phyloP scores from a whole-genome alignment of 768 basidiomycete species.

The Terana coerulea region DNA sequence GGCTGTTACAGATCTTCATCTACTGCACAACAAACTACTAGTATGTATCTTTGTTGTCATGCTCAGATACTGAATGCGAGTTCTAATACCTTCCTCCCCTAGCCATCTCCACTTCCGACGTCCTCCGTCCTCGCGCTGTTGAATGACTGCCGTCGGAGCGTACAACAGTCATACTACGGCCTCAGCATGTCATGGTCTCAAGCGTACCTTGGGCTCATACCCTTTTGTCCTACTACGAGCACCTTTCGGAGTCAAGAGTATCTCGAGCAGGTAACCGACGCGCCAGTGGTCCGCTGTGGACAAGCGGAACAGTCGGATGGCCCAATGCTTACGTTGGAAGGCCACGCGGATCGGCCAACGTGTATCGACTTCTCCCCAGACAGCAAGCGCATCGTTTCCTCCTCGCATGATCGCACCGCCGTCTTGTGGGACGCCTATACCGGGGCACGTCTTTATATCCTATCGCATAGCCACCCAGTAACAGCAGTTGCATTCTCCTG shows the following conservation, averaged over 20 bases:
- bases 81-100: background rate
- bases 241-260: background rate
- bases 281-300: background rate
- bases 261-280: background rate
- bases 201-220: slow-evolving; percentile 9
- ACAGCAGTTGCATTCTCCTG: slow-evolving; percentile 16
- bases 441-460: slow-evolving; percentile 3
- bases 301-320: background rate
- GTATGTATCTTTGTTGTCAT: background rate
- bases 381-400: background rate
- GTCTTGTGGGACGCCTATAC: slow-evolving; percentile 16
- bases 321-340: background rate
- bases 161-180: slow-evolving; percentile 9
- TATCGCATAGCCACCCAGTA: slow-evolving; percentile 7
- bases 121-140: background rate
- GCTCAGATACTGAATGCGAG: too few species aligned
- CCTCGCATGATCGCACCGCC: background rate
- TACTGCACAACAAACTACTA: background rate
- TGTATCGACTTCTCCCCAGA: background rate
- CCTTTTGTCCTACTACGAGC: background rate
- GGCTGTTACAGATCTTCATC: background rate
- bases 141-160: slow-evolving; percentile 9
- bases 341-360: background rate
- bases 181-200: slow-evolving; percentile 16
- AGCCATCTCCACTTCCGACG: background rate